Percentiles rank a stretch among this genome's conserved stretches.
Evolutionary conservation across 192 early-diverging fungal species (phyloP).

Genomic region (Mortierella hygrophila): DNA sequence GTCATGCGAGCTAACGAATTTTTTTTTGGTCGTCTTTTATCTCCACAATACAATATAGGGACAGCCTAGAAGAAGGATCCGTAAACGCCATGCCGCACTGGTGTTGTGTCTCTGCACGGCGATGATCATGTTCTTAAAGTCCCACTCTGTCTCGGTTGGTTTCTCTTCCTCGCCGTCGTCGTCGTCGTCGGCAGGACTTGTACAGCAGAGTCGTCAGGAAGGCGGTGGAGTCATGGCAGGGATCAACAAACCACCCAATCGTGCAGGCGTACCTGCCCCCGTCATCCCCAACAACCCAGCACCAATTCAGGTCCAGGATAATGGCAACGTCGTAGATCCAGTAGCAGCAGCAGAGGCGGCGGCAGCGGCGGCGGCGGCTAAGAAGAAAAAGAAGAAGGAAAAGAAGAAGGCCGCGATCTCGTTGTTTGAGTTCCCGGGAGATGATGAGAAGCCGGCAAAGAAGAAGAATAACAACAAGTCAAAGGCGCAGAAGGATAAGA

Average conservation of each 20-base stretch:
- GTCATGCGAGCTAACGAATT: background rate
- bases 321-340: background rate
- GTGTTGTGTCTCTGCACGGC: slow-evolving; percentile 38
- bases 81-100: slow-evolving; percentile 49
- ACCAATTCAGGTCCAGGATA: background rate
- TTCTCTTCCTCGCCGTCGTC: background rate
- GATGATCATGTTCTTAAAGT: slow-evolving; percentile 38
- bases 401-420: slow-evolving; percentile 42
- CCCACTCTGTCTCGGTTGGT: slow-evolving; percentile 10
- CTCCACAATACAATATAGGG: background rate
- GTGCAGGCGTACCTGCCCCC: slow-evolving; percentile 1
- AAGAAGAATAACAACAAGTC: background rate
- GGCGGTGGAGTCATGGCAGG: background rate
- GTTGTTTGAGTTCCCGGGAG: slow-evolving; percentile 39
- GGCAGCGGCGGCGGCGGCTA: slow-evolving; percentile 8
- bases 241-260: background rate
- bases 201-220: slow-evolving; percentile 6
- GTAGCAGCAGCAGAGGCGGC: slow-evolving; percentile 6
- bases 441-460: background rate
- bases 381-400: slow-evolving; percentile 33
- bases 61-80: slow-evolving; percentile 16
- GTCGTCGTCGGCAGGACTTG: background rate
- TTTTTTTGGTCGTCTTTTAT: background rate
- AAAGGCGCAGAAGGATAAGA: slow-evolving; percentile 10
- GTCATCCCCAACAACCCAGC: background rate